These are phyloP conservation scores for Plantago major DNA, from an alignment of 257 asterid genomes.

Conservation along the genomic window DNA sequence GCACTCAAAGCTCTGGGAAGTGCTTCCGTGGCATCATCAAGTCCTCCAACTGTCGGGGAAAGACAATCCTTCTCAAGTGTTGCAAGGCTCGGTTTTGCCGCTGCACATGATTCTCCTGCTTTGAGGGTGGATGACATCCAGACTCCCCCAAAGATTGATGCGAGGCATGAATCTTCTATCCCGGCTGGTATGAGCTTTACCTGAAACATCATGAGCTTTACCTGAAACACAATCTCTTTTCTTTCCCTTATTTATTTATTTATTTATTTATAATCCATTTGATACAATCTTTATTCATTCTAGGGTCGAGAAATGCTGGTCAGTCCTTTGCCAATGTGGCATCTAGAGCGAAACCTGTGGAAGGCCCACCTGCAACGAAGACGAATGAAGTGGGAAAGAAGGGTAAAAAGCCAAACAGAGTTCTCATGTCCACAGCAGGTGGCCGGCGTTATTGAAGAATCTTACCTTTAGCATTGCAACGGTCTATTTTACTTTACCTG, in stretches of 20 bases:
- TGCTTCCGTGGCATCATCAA: constrained; percentile 46
- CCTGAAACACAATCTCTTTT: not conserved
- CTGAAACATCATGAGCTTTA: not conserved
- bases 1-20: constrained; percentile 64
- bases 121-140: constrained; percentile 36
- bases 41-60: constrained; percentile 51
- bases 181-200: constrained; percentile 32
- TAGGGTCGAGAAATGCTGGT: constrained; percentile 42
- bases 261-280: no score
- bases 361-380: constrained; percentile 28
- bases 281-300: not conserved
- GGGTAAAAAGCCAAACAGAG: constrained; percentile 67
- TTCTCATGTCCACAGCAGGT: constrained; percentile 77
- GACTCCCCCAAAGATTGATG: constrained; percentile 25
- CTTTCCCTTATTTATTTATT: no score
- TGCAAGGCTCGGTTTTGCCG: constrained; percentile 92
- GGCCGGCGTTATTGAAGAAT: constrained; percentile 69
- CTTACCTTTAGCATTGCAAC: no score
- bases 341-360: constrained; percentile 49
- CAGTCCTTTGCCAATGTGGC: constrained; percentile 64
- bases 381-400: constrained; percentile 54
- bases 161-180: constrained; percentile 30
- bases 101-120: constrained; percentile 80
- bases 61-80: constrained; percentile 67
- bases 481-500: no score